These are phyloP conservation scores for Phytophthora sp. DNA, from an alignment of 352 stramenopile genomes.

Conservation along the genomic window DNA sequence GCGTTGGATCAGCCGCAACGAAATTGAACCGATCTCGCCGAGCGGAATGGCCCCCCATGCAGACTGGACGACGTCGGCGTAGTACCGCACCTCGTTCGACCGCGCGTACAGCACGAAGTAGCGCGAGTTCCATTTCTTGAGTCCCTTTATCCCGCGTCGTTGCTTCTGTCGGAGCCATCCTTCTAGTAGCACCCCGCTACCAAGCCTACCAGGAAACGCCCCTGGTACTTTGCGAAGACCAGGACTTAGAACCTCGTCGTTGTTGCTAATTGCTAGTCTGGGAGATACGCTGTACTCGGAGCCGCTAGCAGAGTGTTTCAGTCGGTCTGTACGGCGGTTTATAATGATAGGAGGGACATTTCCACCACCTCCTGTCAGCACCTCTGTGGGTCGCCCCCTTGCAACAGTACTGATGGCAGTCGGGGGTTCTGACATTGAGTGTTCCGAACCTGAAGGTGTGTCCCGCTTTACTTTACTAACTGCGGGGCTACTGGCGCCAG, in stretches of 20 bases:
- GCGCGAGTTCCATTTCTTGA: slow-evolving; percentile 87
- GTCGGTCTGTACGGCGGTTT: slow-evolving; percentile 53
- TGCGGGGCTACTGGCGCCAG: slow-evolving; percentile 7
- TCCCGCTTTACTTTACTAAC: slow-evolving; percentile 7
- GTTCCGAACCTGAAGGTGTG: slow-evolving; percentile 25
- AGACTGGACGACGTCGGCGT: slow-evolving; percentile 78
- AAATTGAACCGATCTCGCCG: slow-evolving; percentile 82
- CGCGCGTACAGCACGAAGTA: slow-evolving; percentile 84
- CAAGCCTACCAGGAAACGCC: slow-evolving; percentile 51
- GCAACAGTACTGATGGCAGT: neutral
- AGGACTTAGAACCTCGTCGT: slow-evolving; percentile 49
- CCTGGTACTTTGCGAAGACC: slow-evolving; percentile 61
- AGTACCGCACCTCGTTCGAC: slow-evolving; percentile 82
- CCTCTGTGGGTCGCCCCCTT: slow-evolving; percentile 19
- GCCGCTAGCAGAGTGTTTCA: slow-evolving; percentile 54
- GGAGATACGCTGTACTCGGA: slow-evolving; percentile 48
- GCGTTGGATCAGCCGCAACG: slow-evolving; percentile 79
- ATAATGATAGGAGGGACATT: slow-evolving; percentile 37
- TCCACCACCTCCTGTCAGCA: slow-evolving; percentile 25
- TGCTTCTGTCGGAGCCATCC: slow-evolving; percentile 86
- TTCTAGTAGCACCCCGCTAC: slow-evolving; percentile 79
- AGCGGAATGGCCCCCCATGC: slow-evolving; percentile 80
- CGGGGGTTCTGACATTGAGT: slow-evolving; percentile 15
- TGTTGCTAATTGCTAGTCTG: slow-evolving; percentile 25
- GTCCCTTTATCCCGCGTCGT: slow-evolving; percentile 73